phyloP scores from a whole-genome alignment of 176 grass and related monocot genomes.

The Guadua angustifolia region DNA sequence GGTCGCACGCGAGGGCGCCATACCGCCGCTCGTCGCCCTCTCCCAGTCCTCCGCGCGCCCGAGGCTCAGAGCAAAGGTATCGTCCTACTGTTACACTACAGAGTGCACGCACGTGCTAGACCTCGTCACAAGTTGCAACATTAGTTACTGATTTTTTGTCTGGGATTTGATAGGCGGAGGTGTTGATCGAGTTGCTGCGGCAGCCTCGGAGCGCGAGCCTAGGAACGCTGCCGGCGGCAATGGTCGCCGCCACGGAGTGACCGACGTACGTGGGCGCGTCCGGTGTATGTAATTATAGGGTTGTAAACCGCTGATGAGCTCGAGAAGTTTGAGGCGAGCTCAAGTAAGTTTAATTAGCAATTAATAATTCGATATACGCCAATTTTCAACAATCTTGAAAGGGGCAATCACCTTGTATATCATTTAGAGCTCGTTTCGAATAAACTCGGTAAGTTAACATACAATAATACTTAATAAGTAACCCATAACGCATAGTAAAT shows the following conservation, averaged over 20 bases:
- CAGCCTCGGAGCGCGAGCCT: slow-evolving; percentile 37
- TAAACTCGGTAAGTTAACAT: too few relatives aligned
- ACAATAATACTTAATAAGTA: too few relatives aligned
- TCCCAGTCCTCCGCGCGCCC: slow-evolving; percentile 43
- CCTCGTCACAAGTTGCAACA: background rate
- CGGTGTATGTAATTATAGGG: background rate
- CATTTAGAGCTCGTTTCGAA: too few relatives aligned
- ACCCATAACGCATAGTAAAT: too few relatives aligned
- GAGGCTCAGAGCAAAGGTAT: slow-evolving; percentile 52
- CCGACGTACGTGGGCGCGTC: background rate
- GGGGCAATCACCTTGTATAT: too few relatives aligned
- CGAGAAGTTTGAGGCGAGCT: too few relatives aligned
- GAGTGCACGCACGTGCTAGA: background rate
- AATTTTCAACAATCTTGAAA: too few relatives aligned
- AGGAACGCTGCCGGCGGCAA: slow-evolving; percentile 24
- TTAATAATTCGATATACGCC: too few relatives aligned
- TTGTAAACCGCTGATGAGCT: too few relatives aligned
- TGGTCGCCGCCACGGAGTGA: background rate
- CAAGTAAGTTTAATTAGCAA: too few relatives aligned
- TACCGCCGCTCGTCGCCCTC: slow-evolving; percentile 63
- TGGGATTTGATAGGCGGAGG: slow-evolving; percentile 44
- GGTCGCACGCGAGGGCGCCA: slow-evolving; percentile 65
- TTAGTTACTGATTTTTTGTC: slow-evolving; percentile 28
- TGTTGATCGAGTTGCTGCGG: slow-evolving; percentile 53
- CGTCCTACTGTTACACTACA: too few relatives aligned